These are phyloP conservation scores for Bipolaris gigantea DNA, from an alignment of 2,329 filamentous ascomycete genomes.

Conservation along the genomic window DNA sequence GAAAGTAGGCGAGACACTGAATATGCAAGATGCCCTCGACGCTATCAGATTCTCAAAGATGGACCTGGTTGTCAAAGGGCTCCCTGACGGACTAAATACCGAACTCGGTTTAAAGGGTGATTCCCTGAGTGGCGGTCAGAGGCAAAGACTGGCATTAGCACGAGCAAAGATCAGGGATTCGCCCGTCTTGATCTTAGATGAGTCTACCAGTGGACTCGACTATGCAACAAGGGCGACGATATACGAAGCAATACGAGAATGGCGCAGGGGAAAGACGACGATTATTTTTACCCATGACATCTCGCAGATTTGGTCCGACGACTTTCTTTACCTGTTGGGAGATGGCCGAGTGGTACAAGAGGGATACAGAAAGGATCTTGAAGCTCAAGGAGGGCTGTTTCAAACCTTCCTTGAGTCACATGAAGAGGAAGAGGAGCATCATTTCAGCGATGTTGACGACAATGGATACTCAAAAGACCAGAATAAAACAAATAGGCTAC, in stretches of 20 bases:
- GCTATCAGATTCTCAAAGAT: slow-evolving; percentile 71
- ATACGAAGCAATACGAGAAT: slow-evolving; percentile 73
- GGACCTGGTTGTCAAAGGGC: slow-evolving; percentile 63
- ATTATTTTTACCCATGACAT: slow-evolving; percentile 93
- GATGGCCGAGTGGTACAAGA: slow-evolving; percentile 67
- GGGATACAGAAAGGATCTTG: slow-evolving; percentile 64
- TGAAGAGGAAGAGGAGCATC: slow-evolving; percentile 9
- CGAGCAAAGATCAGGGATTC: slow-evolving; percentile 76
- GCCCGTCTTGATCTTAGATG: slow-evolving; percentile 81
- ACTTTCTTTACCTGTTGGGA: slow-evolving; percentile 82
- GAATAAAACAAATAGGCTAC: no score
- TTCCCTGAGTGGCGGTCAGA: slow-evolving; percentile 80
- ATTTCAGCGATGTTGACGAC: slow-evolving; percentile 9
- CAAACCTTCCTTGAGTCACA: slow-evolving; percentile 35
- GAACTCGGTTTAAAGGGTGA: slow-evolving; percentile 69
- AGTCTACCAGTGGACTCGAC: slow-evolving; percentile 85
- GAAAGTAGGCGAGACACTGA: slow-evolving; percentile 54
- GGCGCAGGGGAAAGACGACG: slow-evolving; percentile 81
- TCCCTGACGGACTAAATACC: slow-evolving; percentile 74
- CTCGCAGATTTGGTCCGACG: slow-evolving; percentile 68
- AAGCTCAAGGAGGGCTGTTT: slow-evolving; percentile 51
- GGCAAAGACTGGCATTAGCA: slow-evolving; percentile 78
- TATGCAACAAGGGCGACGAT: slow-evolving; percentile 67
- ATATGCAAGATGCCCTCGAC: slow-evolving; percentile 58
- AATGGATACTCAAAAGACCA: not conserved